Evolutionary conservation across 2,329 filamentous ascomycete genomes (phyloP), one percentile per base, ranked within the genome.

Genomic region (Dothistroma septosporum): DNA sequence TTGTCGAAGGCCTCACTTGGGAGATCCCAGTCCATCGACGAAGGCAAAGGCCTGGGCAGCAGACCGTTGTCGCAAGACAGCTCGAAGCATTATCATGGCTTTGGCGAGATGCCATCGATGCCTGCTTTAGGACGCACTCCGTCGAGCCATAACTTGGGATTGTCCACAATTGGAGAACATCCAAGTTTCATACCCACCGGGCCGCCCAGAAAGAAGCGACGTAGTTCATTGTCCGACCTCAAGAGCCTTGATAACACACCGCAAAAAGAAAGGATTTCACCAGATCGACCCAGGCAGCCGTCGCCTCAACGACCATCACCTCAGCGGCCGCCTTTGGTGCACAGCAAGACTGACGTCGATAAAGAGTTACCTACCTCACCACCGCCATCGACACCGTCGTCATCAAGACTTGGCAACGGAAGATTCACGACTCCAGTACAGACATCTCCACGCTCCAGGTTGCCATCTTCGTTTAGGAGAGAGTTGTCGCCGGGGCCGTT

Each of bases 191-290:
- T 76, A 53, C 72, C 74, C 12, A 79, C 73, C 14, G 73, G 69
- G 64, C 74, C 75, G n/a, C 76, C 79, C 49, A 87, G 84, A 72
- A 92, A 87, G 78, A 97, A 96, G 79, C 84, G 93, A 58, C 87
- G 93, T 72, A 97, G 92, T 76, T 97, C 92, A 28, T 78, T 97
- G 47, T 96, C 92, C 4, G 93, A 97, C 74, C 81, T 97, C 53
- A 89, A 86, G 67, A 82, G 79, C 59, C 78, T 90, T 19, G 87
- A 93, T 76, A 83, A 57, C 5, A 59, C 69, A 22, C 64, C 68
- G n/a, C 63, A 65, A 33, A 59, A 54, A 54, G 66, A 68, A 33
- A 59, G 67, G 3, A 58, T 55, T n/a, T 66, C 66, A n/a, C 65
- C 70, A 3, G 50, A 53, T 10, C 31, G 24, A 16, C 35, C 50